Evolutionary conservation across 805 yeast species (phyloP).

Genomic region (Zygotorulaspora danielsina): DNA sequence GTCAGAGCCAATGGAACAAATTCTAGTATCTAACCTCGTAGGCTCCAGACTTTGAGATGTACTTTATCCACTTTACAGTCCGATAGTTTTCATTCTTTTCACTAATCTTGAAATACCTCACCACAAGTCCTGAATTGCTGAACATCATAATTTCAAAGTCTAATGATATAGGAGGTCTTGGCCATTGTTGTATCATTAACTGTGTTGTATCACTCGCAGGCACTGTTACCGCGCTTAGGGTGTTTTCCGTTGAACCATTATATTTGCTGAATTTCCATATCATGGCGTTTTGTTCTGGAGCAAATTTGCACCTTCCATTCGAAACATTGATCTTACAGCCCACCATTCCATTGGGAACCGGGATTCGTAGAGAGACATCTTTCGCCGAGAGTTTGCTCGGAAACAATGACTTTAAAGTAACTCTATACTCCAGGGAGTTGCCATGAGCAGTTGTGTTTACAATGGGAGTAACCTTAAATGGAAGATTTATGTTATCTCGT

Average conservation of each 20-base stretch:
- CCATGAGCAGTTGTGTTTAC: slow-evolving; percentile 44
- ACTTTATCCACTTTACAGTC: slow-evolving; percentile 85
- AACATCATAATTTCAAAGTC: slow-evolving; percentile 68
- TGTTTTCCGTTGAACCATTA: slow-evolving; percentile 60
- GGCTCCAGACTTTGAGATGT: slow-evolving; percentile 68
- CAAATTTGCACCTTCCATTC: slow-evolving; percentile 65
- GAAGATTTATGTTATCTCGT: slow-evolving; percentile 56
- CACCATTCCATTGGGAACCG: slow-evolving; percentile 62
- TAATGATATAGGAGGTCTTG: slow-evolving; percentile 70
- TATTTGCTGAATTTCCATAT: slow-evolving; percentile 69
- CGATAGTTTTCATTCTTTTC: slow-evolving; percentile 53
- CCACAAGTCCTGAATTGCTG: slow-evolving; percentile 70
- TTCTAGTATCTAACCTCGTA: slow-evolving; percentile 78
- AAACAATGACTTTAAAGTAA: slow-evolving; percentile 60
- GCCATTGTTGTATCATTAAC: slow-evolving; percentile 44
- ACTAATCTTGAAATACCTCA: slow-evolving; percentile 62
- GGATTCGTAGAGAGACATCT: slow-evolving; percentile 59
- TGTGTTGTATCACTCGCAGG: slow-evolving; percentile 27
- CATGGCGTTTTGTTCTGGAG: slow-evolving; percentile 59
- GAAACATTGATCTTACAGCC: slow-evolving; percentile 44
- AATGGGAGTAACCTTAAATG: slow-evolving; percentile 62
- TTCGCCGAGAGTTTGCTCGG: slow-evolving; percentile 57
- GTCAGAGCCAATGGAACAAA: too few relatives aligned
- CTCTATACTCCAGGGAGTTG: slow-evolving; percentile 47
- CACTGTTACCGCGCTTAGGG: slow-evolving; percentile 53